phyloP scores from a whole-genome alignment of 2,329 filamentous ascomycete genomes.

The Aspergillus ibericus region DNA sequence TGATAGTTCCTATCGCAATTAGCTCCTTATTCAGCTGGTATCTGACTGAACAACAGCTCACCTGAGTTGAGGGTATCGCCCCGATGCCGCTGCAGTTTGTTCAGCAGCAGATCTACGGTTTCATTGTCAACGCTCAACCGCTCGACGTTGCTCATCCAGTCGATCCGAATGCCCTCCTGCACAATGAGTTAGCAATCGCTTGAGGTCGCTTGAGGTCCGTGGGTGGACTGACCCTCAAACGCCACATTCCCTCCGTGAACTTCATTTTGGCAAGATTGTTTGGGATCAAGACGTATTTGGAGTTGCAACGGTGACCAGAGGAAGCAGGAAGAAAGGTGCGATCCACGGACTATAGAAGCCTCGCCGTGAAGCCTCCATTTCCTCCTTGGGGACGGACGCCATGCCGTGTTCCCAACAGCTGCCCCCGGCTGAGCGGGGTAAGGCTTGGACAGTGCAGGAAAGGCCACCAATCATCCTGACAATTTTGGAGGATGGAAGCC shows the following conservation, averaged over 20 bases:
- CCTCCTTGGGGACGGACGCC: too few relatives aligned
- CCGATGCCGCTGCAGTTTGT: constrained; percentile 38
- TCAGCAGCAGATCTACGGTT: constrained; percentile 37
- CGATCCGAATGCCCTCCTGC: constrained; percentile 39
- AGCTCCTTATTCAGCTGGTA: not conserved
- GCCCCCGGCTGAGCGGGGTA: too few relatives aligned
- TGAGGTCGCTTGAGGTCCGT: not conserved
- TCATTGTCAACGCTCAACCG: constrained; percentile 31
- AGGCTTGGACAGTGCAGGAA: too few relatives aligned
- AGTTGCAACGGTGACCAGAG: too few relatives aligned
- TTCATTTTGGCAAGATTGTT: constrained; percentile 33
- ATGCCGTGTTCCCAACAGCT: too few relatives aligned
- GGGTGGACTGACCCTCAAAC: constrained; percentile 27
- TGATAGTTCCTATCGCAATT: constrained; percentile 32
- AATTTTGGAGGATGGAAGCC: too few relatives aligned
- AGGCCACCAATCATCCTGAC: too few relatives aligned
- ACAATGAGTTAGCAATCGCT: not conserved
- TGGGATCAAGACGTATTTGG: too few relatives aligned
- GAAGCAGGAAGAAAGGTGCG: too few relatives aligned
- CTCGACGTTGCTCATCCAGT: constrained; percentile 47
- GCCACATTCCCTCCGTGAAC: constrained; percentile 46
- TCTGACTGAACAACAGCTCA: constrained; percentile 15
- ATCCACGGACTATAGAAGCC: too few relatives aligned
- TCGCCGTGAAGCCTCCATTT: too few relatives aligned
- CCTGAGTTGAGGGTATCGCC: constrained; percentile 44